Evolutionary conservation across 176 grass and related monocot species (phyloP), one percentile per base, ranked within the genome.

Genomic region (Microstegium vimineum): DNA sequence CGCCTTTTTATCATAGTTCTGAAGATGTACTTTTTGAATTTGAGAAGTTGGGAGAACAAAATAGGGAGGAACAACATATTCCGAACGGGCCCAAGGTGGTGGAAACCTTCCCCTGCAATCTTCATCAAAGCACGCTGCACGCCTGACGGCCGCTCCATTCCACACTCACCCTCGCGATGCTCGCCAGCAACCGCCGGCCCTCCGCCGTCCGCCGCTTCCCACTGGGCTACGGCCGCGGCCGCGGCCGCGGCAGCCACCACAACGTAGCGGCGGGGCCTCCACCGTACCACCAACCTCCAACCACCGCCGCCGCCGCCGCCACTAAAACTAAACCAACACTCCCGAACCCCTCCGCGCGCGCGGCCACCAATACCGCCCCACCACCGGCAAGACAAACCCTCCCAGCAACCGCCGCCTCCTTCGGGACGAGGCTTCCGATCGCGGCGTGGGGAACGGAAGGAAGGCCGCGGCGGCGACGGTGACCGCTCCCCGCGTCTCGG

Each of bases 181-280:
- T 43, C 25, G 38, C 28, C 47, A 7, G 47, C 31, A 49, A 63
- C 61, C 76, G 63, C 71, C 63, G 65, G 41, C 18, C 41, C 63
- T 70, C 63, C 52, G 82, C 87, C 82, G 4, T 89, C 71, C 87
- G 82, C 27, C 52, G 87, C 63, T 85, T 64, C 63, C 77, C 77
- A 4, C 82, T 33, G 41, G 71, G 82, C 15, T 89, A 82, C 64
- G 71, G 77, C 54, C 82, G 87, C n/a, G n/a, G n/a, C n/a, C n/a
- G n/a, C n/a, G 71, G 82, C 15, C 85, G 87, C 64, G 71, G 77
- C 54, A 77, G 87, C 71, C 70, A 2, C 26, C 63, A 5, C 32
- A 28, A 75, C 49, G 70, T 51, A 1, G 20, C 77, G 5, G 31
- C 30, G 49, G 8, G 3, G 30, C 63, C 42, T 8, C 52, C 51